Percentiles rank a stretch among this genome's conserved stretches.
Conservation (phyloP, 768 basidiomycete genomes). For the Tephrocybe sp. region DNA sequence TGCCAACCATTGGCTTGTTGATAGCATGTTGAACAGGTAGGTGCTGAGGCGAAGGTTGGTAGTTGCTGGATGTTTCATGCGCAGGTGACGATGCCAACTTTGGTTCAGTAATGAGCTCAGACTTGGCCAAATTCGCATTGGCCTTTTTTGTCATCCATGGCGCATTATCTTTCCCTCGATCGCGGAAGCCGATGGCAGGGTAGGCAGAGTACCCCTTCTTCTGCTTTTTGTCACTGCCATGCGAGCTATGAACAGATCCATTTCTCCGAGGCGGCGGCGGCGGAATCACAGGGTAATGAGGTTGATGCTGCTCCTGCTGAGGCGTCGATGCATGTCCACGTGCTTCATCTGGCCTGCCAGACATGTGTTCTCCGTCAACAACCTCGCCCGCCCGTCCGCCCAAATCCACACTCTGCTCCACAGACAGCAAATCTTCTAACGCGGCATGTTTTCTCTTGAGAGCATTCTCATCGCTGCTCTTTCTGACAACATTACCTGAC, state of each 20-base stretch:
- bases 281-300: neutral
- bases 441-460: constrained; percentile 32
- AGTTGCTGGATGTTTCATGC: neutral
- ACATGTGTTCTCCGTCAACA: too few relatives aligned
- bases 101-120: too few relatives aligned
- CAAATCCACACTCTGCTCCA: neutral
- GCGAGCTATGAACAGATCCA: constrained; percentile 8
- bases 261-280: constrained; percentile 1
- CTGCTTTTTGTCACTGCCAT: constrained; percentile 38
- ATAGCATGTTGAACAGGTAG: neutral
- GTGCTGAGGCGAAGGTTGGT: constrained; percentile 1
- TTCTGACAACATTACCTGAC: constrained; percentile 14
- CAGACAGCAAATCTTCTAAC: constrained; percentile 8
- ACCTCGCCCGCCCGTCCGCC: neutral
- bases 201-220: constrained; percentile 37
- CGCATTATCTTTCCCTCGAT: constrained; percentile 36
- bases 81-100: neutral
- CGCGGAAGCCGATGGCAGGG: constrained; percentile 47
- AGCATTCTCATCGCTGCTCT: constrained; percentile 16
- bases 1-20: neutral
- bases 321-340: neutral
- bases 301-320: constrained; percentile 6
- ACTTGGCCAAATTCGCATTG: too few relatives aligned
- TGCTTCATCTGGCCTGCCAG: too few relatives aligned
- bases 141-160: constrained; percentile 14